A percentile compares a stretch with the other conserved stretches of the same genome.
These are phyloP conservation scores for Aotearoamyces nothofagi DNA, from an alignment of 2,329 filamentous ascomycete species.

Conservation along the genomic window DNA sequence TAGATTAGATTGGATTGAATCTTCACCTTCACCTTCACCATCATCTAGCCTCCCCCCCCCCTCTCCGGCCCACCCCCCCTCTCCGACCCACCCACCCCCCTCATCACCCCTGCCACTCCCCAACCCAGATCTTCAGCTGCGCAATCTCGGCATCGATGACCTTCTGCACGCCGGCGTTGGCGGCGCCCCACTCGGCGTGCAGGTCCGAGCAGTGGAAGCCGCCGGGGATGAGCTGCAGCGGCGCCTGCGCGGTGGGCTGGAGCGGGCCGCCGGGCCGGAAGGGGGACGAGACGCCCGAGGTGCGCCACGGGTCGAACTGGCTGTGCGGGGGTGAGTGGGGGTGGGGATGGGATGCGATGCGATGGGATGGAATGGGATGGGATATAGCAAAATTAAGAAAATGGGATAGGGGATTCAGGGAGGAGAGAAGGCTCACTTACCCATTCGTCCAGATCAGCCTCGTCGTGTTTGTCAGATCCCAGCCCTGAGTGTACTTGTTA, in stretches of 20 bases:
- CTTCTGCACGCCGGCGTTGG: slow-evolving; percentile 29
- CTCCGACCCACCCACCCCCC: no score
- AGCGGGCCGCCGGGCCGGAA: slow-evolving; percentile 39
- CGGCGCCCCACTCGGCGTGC: slow-evolving; percentile 26
- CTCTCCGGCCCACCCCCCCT: no score
- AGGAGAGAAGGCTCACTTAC: slow-evolving; percentile 11
- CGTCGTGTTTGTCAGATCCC: slow-evolving; percentile 32
- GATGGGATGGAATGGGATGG: no score
- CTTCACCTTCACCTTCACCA: no score
- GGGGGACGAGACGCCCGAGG: slow-evolving; percentile 33
- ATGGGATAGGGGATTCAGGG: no score
- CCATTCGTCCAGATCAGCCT: slow-evolving; percentile 43
- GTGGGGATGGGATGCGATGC: no score
- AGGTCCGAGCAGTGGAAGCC: slow-evolving; percentile 42
- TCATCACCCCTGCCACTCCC: no score
- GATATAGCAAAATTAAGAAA: no score
- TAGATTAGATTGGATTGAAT: no score
- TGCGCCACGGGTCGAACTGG: slow-evolving; percentile 43
- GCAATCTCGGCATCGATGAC: slow-evolving; percentile 33
- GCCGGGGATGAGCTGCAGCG: slow-evolving; percentile 35
- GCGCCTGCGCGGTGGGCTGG: slow-evolving; percentile 26
- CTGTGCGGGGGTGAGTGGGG: no score
- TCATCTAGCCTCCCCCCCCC: no score
- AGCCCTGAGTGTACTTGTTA: slow-evolving; percentile 40
- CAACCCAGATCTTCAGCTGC: slow-evolving; percentile 37